A percentile compares a stretch with the other conserved stretches of the same genome.
Conservation (phyloP, 768 basidiomycete genomes). For the Boletus fagicola region DNA sequence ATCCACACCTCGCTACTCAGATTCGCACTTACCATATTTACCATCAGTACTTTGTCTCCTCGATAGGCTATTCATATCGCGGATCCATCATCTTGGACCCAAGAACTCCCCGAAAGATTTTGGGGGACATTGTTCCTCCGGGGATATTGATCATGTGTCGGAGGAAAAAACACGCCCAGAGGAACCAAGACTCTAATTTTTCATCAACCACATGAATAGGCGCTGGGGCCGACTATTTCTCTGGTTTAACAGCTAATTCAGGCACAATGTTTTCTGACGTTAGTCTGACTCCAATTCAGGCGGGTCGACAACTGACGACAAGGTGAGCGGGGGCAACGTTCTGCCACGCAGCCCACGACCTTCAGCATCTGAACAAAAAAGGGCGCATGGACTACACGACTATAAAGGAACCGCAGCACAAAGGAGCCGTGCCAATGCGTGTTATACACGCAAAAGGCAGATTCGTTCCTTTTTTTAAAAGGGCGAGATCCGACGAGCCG, state of each 20-base stretch:
- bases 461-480: slow-evolving; percentile 69
- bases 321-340: slow-evolving; percentile 6
- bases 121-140: background rate
- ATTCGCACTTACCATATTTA: slow-evolving; percentile 3
- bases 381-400: slow-evolving; percentile 52
- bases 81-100: background rate
- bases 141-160: slow-evolving; percentile 2
- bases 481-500: slow-evolving; percentile 80
- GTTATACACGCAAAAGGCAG: slow-evolving; percentile 53
- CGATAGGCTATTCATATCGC: background rate
- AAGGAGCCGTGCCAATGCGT: slow-evolving; percentile 77
- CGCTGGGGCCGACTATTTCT: background rate
- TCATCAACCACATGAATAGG: background rate
- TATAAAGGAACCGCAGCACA: slow-evolving; percentile 64
- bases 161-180: background rate
- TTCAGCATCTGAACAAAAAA: background rate
- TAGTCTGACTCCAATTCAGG: background rate
- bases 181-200: background rate
- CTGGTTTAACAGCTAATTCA: background rate
- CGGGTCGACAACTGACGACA: background rate
- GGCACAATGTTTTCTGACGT: background rate
- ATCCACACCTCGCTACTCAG: background rate
- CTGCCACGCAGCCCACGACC: slow-evolving; percentile 8
- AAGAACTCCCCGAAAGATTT: background rate
- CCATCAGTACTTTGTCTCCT: background rate